Base-by-base conservation (phyloP, 768 basidiomycete genomes). In the Phlebiopsis flavidoalba region DNA sequence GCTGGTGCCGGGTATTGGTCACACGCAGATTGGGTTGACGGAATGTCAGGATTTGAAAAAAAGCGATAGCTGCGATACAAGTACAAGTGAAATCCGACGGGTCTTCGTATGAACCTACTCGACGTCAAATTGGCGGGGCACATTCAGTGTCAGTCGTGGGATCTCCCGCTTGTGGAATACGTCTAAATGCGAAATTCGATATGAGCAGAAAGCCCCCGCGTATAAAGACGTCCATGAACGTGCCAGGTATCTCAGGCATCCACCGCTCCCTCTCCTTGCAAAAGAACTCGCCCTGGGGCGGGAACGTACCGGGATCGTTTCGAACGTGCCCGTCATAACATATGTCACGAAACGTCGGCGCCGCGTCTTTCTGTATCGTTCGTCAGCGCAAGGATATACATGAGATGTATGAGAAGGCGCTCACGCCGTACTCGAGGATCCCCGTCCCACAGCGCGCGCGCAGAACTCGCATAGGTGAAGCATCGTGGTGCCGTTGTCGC, bases 241-340 rank as follows among this genome's bases (percentile, higher is more conserved):
- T 47, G 63, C 64, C 36, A 0, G 60, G 65, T 48, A 67, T 58
- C 48, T 64, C 67, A 26, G 65, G 61, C 65, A 63, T 35, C 65
- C 65, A 68, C 17, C 21, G 49, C 21, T 52, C 59, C 12, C 63
- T 54, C n/a, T 60, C 36, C 53, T 61, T 66, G 61, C 60, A 64
- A 53, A 68, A 68, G 60, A 68, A 66, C 54, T 66, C 67, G 24
- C 62, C 65, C 43, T 61, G 63, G 11, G 65, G 67, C 22, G 65
- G 67, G 12, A 68, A 61, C 53, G 22, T 54, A 5, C 61, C 63
- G 0, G 63, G 64, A 10, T 65, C 57, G 59, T 68, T n/a, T n/a
- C 67, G 10, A 66, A 58, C 12, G 65, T 63, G 19, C 65, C 63
- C 17, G 53, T 53, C 59, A 61, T 62, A 3, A 68, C 47, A 40